phyloP scores from a whole-genome alignment of 192 early-diverging fungal genomes.

The Coemansia sp. region DNA sequence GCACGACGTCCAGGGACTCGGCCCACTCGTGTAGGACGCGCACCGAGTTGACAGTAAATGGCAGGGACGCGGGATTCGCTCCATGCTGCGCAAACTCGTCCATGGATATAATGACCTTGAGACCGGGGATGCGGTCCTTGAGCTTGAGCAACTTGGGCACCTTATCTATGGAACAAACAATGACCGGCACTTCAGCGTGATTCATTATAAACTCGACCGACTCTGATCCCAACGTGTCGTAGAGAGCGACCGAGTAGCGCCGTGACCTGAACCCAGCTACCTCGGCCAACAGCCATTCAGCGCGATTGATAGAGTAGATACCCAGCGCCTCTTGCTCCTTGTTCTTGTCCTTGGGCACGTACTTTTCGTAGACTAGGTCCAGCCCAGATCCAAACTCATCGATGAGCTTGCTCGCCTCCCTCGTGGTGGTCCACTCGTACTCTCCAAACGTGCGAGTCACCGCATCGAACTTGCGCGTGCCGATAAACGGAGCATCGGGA shows the following conservation, averaged over 20 bases:
- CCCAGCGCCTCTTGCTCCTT: slow-evolving; percentile 55
- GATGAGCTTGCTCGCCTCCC: slow-evolving; percentile 58
- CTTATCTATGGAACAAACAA: slow-evolving; percentile 65
- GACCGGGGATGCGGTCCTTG: slow-evolving; percentile 55
- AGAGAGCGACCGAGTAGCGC: slow-evolving; percentile 71
- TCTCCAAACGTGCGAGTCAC: slow-evolving; percentile 56
- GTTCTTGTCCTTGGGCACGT: slow-evolving; percentile 2
- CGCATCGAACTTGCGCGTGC: slow-evolving; percentile 59
- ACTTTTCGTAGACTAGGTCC: slow-evolving; percentile 58
- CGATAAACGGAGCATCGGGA: slow-evolving; percentile 57
- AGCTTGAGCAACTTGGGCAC: slow-evolving; percentile 59
- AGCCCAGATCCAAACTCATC: slow-evolving; percentile 70
- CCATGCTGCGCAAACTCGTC: slow-evolving; percentile 57
- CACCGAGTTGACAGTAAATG: slow-evolving; percentile 36
- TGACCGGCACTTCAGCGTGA: slow-evolving; percentile 66
- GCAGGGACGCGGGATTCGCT: slow-evolving; percentile 25
- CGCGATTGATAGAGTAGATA: slow-evolving; percentile 74
- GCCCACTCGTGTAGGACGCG: slow-evolving; percentile 59
- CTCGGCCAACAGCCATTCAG: slow-evolving; percentile 74
- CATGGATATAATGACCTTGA: slow-evolving; percentile 78
- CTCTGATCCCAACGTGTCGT: slow-evolving; percentile 84
- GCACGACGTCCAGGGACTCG: slow-evolving; percentile 55
- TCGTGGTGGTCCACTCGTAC: slow-evolving; percentile 68
- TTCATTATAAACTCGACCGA: slow-evolving; percentile 80
- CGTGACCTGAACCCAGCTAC: slow-evolving; percentile 63